A percentile compares a stretch with the other conserved stretches of the same genome.
Evolutionary conservation across 371 early-diverging fungal species (phyloP).

Genomic region (Mortierella sp.): DNA sequence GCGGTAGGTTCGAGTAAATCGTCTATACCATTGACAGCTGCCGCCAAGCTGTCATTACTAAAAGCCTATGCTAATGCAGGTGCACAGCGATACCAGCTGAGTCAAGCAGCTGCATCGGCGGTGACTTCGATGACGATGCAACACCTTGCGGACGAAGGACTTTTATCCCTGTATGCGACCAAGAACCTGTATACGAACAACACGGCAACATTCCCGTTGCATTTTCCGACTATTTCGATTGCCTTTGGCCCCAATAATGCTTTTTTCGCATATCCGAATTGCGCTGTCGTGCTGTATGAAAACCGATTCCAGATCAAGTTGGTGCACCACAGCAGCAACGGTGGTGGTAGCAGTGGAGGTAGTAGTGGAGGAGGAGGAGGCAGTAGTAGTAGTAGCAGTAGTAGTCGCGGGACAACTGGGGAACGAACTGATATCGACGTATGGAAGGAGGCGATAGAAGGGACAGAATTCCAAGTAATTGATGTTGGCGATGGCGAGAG

Average conservation of each 20-base stretch:
- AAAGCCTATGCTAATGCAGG: not conserved
- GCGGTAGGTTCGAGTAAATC: not conserved
- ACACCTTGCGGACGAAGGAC: not conserved
- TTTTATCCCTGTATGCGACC: conserved; percentile 2
- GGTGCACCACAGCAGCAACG: conserved; percentile 37
- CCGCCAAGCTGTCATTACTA: not conserved
- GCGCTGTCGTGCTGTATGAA: conserved; percentile 58
- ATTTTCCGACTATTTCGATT: conserved; percentile 63
- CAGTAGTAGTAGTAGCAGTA: too few relatives aligned
- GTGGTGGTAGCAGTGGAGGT: too few relatives aligned
- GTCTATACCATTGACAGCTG: too few relatives aligned
- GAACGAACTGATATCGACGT: conserved; percentile 55
- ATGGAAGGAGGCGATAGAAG: conserved; percentile 53
- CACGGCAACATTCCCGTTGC: conserved; percentile 35
- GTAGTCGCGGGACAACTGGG: not conserved
- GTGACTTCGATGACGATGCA: not conserved
- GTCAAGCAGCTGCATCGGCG: not conserved
- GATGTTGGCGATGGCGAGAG: conserved; percentile 50
- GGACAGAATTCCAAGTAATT: conserved; percentile 49
- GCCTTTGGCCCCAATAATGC: conserved; percentile 53
- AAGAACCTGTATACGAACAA: conserved; percentile 12
- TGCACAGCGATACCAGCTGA: not conserved
- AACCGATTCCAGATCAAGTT: conserved; percentile 58
- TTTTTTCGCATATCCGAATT: conserved; percentile 61
- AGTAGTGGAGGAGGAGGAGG: too few relatives aligned